Base-by-base conservation (phyloP, 768 basidiomycete species). In the Piloderma croceum region DNA sequence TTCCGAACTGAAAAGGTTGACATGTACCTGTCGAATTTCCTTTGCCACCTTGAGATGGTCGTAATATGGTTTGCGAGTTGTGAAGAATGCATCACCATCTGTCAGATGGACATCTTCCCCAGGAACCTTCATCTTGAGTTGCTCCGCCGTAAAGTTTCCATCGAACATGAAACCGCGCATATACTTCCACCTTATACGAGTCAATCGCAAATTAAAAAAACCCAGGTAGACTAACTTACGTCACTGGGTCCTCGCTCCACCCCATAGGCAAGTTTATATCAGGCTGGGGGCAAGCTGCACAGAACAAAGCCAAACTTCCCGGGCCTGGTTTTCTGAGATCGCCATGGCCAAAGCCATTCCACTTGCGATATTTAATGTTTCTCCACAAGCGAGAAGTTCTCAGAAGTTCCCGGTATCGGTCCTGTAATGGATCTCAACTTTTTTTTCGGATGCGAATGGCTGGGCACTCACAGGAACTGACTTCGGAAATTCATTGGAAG, bases 201-300 rank as follows among this genome's bases (percentile, higher is more conserved):
- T 23, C n/a, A 33, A 2, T 9, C 9, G 27, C 27, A 9, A 15
- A 29, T 29, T 9, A 15, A 29, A 9, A 9, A 29, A 15, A 29
- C 9, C 24, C 12, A 18, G 33, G 21, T 22, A 19, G 20, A 27
- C 4, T 25, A 1, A 32, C 43, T 21, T 27, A 54, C 52, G n/a
- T 25, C 4, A 43, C 44, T 15, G 20, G 24, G 1, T 41, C 38
- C 5, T 42, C 29, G 13, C 46, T 20, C 46, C 50, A 50, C 17
- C 48, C 22, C 2, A 27, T 13, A 5, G 49, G 47, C 2, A 59
- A 24, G 32, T 61, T 61, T 5, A 58, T 42, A 0, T 49, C 53
- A 0, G 51, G 54, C 12, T 59, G 57, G 3, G 54, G 59, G 37
- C 60, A 63, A 4, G 53, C 44, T 0, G 54, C 47, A 15, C 61